Conservation (phyloP, 805 yeast species). For the Myxozyma mucilagina region DNA sequence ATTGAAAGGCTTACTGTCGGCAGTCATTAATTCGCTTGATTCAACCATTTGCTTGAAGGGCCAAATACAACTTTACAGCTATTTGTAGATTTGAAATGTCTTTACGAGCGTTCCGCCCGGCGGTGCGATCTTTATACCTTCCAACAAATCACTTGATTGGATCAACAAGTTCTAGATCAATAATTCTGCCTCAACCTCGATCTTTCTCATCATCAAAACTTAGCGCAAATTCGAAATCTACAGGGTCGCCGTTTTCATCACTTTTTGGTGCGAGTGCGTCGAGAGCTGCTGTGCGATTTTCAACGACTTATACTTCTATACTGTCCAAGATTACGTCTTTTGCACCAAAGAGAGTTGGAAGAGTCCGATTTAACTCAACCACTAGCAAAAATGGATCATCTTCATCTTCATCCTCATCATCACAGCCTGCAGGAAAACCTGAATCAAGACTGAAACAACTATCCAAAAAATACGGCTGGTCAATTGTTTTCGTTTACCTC, state of each 20-base stretch:
- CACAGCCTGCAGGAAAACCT: constrained; percentile 6
- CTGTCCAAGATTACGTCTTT: neutral
- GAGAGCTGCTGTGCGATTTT: neutral
- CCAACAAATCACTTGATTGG: neutral
- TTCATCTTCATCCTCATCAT: neutral
- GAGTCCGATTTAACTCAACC: constrained; percentile 12
- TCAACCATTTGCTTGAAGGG: no score
- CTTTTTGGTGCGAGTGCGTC: neutral
- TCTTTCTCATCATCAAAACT: neutral
- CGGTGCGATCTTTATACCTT: neutral
- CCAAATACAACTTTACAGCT: no score
- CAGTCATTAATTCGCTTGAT: no score
- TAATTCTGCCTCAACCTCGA: neutral
- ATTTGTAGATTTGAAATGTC: neutral
- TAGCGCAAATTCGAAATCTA: neutral
- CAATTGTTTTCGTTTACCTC: constrained; percentile 83
- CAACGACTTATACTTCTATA: neutral
- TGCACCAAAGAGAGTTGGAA: neutral
- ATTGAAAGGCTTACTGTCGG: no score
- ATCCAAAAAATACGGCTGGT: constrained; percentile 83
- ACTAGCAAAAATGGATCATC: constrained; percentile 1
- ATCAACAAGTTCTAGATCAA: neutral
- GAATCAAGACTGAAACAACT: constrained; percentile 51
- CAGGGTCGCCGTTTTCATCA: neutral
- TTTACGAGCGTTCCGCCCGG: neutral